A percentile compares a stretch with the other conserved stretches of the same genome.
phyloP scores from a whole-genome alignment of 257 asterid genomes.

The Nicotiana benthamiana region DNA sequence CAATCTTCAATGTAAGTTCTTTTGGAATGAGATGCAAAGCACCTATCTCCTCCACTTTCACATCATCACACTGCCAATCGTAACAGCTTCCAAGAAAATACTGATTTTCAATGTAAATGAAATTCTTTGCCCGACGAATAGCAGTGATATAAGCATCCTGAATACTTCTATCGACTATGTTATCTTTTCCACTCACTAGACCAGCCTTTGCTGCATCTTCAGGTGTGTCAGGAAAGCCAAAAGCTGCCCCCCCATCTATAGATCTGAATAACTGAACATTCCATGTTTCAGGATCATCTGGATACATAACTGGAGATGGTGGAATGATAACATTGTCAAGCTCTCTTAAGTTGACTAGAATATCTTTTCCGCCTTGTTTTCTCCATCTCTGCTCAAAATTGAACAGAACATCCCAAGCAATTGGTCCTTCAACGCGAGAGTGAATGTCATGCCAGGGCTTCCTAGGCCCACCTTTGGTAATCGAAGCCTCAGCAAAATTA shows the following conservation, averaged over 20 bases:
- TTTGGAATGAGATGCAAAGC: constrained; percentile 69
- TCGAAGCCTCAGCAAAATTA: constrained; percentile 53
- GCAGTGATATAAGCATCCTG: constrained; percentile 86
- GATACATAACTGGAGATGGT: constrained; percentile 68
- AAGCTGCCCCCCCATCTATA: constrained; percentile 90
- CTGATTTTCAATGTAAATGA: constrained; percentile 76
- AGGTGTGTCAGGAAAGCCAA: constrained; percentile 72
- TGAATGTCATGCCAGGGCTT: constrained; percentile 95
- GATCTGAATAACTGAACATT: constrained; percentile 79
- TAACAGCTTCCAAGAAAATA: constrained; percentile 72
- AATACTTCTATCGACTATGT: constrained; percentile 70
- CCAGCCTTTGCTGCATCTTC: constrained; percentile 74
- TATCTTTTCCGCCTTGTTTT: constrained; percentile 72
- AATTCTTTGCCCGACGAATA: constrained; percentile 73
- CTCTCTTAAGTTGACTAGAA: constrained; percentile 57
- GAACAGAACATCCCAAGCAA: constrained; percentile 82
- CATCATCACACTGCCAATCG: constrained; percentile 53
- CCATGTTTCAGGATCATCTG: constrained; percentile 72
- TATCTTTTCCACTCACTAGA: constrained; percentile 76
- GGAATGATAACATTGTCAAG: constrained; percentile 47
- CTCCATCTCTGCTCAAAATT: constrained; percentile 92
- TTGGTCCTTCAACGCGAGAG: constrained; percentile 67
- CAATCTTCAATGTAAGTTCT: constrained; percentile 75
- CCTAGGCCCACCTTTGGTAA: constrained; percentile 71
- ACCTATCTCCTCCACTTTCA: constrained; percentile 62